These are phyloP conservation scores for Fusarium verrucosum DNA, from an alignment of 2,329 filamentous ascomycete genomes.

Conservation along the genomic window DNA sequence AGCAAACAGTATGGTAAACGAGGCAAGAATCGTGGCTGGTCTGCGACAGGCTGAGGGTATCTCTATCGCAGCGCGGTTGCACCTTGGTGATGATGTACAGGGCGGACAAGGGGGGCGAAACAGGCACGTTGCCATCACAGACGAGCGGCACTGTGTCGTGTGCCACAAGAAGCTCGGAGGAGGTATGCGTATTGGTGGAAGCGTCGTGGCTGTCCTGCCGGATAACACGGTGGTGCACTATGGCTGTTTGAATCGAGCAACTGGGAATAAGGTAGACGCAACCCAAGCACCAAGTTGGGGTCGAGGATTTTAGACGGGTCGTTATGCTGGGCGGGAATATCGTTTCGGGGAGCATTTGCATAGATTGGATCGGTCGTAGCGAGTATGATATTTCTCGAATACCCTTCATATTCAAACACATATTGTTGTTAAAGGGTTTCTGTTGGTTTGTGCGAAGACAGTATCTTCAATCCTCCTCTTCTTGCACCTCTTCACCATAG, in stretches of 20 bases:
- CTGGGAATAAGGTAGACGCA: constrained; percentile 49
- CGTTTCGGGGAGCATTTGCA: constrained; percentile 35
- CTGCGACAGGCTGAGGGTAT: constrained; percentile 82
- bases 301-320: constrained; percentile 48
- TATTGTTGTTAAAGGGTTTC: constrained; percentile 10
- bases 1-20: constrained; percentile 83
- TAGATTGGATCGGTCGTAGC: constrained; percentile 36
- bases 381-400: constrained; percentile 40
- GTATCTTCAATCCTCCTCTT: constrained; percentile 60
- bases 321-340: constrained; percentile 22
- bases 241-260: constrained; percentile 72
- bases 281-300: constrained; percentile 50
- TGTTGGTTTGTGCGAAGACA: background rate
- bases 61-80: constrained; percentile 75
- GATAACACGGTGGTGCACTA: constrained; percentile 86
- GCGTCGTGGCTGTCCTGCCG: constrained; percentile 88
- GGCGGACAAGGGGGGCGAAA: constrained; percentile 64
- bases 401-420: constrained; percentile 34
- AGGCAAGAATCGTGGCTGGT: constrained; percentile 79
- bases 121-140: constrained; percentile 79
- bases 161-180: constrained; percentile 94
- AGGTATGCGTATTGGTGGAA: constrained; percentile 84
- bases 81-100: constrained; percentile 74
- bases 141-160: constrained; percentile 89
- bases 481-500: constrained; percentile 85